A percentile compares a stretch with the other conserved stretches of the same genome.
phyloP scores from a whole-genome alignment of 2,329 filamentous ascomycete genomes.

The Alternaria brassicae region DNA sequence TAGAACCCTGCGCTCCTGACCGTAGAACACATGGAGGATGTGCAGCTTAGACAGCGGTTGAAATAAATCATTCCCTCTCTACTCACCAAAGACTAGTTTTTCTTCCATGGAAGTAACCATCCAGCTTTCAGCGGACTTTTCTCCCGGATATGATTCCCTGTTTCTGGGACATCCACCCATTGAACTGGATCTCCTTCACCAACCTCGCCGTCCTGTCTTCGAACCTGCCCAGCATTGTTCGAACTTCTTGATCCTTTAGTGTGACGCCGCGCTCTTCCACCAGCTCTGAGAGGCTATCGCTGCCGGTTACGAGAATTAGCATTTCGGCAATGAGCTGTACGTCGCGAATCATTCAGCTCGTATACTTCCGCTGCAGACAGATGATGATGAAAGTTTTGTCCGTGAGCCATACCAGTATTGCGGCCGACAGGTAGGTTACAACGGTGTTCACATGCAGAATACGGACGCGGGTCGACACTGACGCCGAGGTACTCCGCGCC shows the following conservation, averaged over 20 bases:
- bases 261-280: constrained; percentile 22
- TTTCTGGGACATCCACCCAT: constrained; percentile 24
- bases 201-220: constrained; percentile 26
- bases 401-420: constrained; percentile 32
- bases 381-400: constrained; percentile 21
- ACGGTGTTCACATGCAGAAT: constrained; percentile 29
- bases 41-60: constrained; percentile 4
- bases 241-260: constrained; percentile 20
- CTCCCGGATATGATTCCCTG: constrained; percentile 8
- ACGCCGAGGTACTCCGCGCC: too few species aligned
- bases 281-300: constrained; percentile 29
- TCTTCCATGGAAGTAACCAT: neutral
- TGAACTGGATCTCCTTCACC: constrained; percentile 23
- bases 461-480: too few species aligned
- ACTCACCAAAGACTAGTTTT: neutral
- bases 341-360: constrained; percentile 22
- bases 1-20: too few species aligned
- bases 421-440: constrained; percentile 27
- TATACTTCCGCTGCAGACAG: constrained; percentile 27
- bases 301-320: constrained; percentile 32
- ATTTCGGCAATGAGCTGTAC: constrained; percentile 35
- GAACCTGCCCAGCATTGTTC: constrained; percentile 34
- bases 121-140: too few species aligned
- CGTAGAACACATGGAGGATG: too few species aligned
- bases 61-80: constrained; percentile 18